Evolutionary conservation across 2,329 filamentous ascomycete species (phyloP), one percentile per base, ranked within the genome.

Genomic region (Xylaria sp.): DNA sequence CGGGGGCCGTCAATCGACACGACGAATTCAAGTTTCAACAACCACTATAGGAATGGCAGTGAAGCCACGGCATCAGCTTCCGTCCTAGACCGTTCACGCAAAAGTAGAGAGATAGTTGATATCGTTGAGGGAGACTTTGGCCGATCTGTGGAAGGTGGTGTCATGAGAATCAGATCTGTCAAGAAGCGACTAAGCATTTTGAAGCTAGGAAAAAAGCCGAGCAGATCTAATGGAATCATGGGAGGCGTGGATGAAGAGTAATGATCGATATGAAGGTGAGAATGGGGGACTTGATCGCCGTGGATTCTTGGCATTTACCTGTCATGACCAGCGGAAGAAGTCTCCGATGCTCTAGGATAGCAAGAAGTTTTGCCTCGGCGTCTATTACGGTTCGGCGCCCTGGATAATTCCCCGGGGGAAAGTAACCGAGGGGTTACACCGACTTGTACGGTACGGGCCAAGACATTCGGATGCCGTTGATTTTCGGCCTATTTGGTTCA

Each of bases 151-250:
- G 83, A 80, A 45, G 76, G 78, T 32, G 79, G 81, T 3, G 76
- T 82, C 45, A 78, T 80, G 64, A 85, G 85, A 75, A 86, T 87
- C 61, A 88, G 87, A 42, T 91, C 89, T 66, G 87, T 97, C 72
- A 89, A 90, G 81, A 95, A 93, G 82, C 83, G 93, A 75, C 84
- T 97, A 72, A 96, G 92, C 78, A 83, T 94, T 75, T 83, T 97
- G 75, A 92, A 91, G 78, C 85, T 94, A 59, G 90, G 91, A 34
- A 90, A 89, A 78, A 93, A 92, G 81, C 83, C 82, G 54, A 89
- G 86, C 76, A 90, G 88, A 78, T 82, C 79, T 57, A 83, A 79
- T 69, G 83, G 79, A 32, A 76, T 81, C 68, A 88, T 88, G 86
- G 82, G 82, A 61, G 85, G 85, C 71, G 77, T 89, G 69, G 83